Evolutionary conservation across 225 moss, liverwort and hornwort genomes (phyloP).

Genomic region (Climacium dendroides): DNA sequence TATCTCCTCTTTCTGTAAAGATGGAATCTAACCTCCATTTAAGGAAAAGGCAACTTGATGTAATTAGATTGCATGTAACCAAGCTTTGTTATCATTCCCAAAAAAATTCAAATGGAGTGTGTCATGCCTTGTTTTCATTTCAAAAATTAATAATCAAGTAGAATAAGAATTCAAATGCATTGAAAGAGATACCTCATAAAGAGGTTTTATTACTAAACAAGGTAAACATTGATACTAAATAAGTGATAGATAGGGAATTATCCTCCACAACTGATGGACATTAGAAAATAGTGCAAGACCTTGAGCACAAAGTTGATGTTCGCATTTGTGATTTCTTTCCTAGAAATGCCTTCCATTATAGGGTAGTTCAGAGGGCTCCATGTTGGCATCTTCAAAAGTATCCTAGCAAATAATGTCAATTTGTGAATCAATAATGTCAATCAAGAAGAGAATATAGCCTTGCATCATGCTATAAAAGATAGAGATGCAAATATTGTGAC

Average conservation of each 20-base stretch:
- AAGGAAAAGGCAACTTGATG: neutral
- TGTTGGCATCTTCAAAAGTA: too few relatives aligned
- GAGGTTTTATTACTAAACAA: neutral
- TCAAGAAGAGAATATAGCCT: too few relatives aligned
- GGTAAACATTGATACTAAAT: neutral
- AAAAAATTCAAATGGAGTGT: too few relatives aligned
- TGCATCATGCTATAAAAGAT: too few relatives aligned
- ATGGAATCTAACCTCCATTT: neutral
- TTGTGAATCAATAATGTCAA: too few relatives aligned
- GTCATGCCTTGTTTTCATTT: neutral
- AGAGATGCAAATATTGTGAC: too few relatives aligned
- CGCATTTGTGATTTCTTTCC: too few relatives aligned
- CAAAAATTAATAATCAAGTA: neutral
- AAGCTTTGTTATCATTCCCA: neutral
- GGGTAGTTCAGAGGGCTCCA: too few relatives aligned
- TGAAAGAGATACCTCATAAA: neutral
- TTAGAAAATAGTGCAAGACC: too few relatives aligned
- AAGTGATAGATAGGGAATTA: neutral
- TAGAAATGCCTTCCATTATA: too few relatives aligned
- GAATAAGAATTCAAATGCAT: neutral
- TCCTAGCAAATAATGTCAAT: neutral
- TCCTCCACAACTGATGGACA: too few relatives aligned
- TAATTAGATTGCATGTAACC: neutral
- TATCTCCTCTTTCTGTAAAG: neutral
- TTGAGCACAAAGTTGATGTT: too few relatives aligned